phyloP scores from a whole-genome alignment of 352 stramenopile species.

The Globisporangium okanoganense region DNA sequence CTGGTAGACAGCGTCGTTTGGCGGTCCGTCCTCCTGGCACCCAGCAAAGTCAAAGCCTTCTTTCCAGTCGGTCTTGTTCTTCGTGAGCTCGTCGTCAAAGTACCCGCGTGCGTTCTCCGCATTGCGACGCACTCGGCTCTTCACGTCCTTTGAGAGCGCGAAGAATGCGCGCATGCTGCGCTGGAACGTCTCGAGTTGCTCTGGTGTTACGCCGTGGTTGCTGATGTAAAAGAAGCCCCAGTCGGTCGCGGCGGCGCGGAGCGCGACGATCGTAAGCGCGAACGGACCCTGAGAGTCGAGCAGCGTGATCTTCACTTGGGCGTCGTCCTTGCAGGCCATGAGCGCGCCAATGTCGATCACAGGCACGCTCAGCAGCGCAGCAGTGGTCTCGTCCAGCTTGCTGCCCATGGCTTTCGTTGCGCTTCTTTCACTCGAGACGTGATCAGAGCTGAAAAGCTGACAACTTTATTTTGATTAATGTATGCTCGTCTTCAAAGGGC shows the following conservation, averaged over 20 bases:
- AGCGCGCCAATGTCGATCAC: constrained; percentile 48
- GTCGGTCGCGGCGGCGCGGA: constrained; percentile 54
- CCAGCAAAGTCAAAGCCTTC: constrained; percentile 76
- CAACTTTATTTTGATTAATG: no score
- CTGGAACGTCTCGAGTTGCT: constrained; percentile 70
- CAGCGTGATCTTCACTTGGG: constrained; percentile 28
- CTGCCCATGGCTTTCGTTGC: no score
- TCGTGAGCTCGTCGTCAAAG: constrained; percentile 94
- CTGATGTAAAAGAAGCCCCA: constrained; percentile 94
- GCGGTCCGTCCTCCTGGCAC: constrained; percentile 31
- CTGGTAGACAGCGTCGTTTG: constrained; percentile 41
- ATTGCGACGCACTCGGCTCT: constrained; percentile 58
- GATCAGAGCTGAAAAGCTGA: no score
- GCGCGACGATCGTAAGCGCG: constrained; percentile 31
- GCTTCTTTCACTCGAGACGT: no score
- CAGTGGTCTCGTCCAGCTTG: no score
- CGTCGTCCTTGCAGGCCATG: constrained; percentile 33
- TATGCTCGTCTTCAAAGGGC: no score
- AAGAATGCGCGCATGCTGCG: constrained; percentile 82
- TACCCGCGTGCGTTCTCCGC: constrained; percentile 87
- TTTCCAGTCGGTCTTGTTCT: constrained; percentile 93
- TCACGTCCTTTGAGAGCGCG: constrained; percentile 49
- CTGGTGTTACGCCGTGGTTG: constrained; percentile 63
- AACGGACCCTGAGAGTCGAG: constrained; percentile 15
- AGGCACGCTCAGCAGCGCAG: constrained; percentile 23